These are phyloP conservation scores for Taphrina flavorubra DNA, from an alignment of 1,139 yeast species.

Conservation along the genomic window DNA sequence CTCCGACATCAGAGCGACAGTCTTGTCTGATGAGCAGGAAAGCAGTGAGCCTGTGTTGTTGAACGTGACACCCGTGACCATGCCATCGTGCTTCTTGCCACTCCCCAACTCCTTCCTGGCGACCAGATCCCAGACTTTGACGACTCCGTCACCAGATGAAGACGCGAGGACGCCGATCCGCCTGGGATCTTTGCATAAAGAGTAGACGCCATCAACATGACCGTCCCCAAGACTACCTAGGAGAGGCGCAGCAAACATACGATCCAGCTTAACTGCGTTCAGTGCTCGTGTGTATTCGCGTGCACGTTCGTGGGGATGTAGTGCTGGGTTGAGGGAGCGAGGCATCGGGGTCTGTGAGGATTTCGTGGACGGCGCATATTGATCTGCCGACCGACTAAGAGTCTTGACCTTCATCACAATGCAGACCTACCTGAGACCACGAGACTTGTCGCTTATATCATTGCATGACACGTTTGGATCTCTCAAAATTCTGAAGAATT, in stretches of 20 bases:
- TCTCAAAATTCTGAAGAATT: background rate
- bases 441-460: background rate
- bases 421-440: background rate
- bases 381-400: constrained; percentile 36
- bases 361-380: constrained; percentile 41
- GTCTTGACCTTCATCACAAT: constrained; percentile 38
- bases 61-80: constrained; percentile 84
- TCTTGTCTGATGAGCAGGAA: constrained; percentile 91
- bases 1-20: constrained; percentile 79
- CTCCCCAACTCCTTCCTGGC: constrained; percentile 74
- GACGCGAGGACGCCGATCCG: constrained; percentile 78
- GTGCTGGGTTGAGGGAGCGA: constrained; percentile 87
- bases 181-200: constrained; percentile 77
- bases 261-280: constrained; percentile 91
- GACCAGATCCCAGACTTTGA: constrained; percentile 89
- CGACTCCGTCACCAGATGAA: constrained; percentile 93
- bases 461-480: background rate
- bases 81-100: constrained; percentile 88
- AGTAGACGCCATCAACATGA: constrained; percentile 93
- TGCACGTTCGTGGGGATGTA: constrained; percentile 96
- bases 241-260: constrained; percentile 96
- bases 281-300: constrained; percentile 94
- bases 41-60: constrained; percentile 71
- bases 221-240: constrained; percentile 94
- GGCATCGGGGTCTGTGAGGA: constrained; percentile 78